phyloP scores from a whole-genome alignment of 2,329 filamentous ascomycete species.

The Alternaria incomplexa region DNA sequence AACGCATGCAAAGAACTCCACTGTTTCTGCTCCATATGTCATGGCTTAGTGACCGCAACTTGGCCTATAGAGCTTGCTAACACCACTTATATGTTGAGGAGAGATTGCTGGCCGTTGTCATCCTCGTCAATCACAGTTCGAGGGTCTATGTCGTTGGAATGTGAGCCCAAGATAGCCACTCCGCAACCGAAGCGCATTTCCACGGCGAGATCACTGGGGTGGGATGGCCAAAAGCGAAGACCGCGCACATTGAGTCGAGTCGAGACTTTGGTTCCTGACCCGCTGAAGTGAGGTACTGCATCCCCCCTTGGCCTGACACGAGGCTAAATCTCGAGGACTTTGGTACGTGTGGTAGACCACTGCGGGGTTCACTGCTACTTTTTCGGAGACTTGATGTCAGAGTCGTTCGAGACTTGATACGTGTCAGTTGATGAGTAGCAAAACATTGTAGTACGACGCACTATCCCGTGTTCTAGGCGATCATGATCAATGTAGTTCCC shows the following conservation, averaged over 20 bases:
- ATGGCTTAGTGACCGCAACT: neutral
- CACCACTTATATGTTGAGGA: neutral
- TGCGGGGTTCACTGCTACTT: neutral
- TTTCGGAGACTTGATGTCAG: neutral
- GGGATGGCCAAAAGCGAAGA: neutral
- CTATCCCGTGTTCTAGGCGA: neutral
- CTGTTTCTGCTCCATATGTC: neutral
- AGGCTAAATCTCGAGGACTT: neutral
- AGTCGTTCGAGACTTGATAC: neutral
- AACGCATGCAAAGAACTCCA: neutral
- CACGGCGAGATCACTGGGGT: no score
- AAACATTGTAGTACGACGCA: no score
- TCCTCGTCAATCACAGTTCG: neutral
- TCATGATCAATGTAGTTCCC: neutral
- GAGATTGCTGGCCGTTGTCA: neutral
- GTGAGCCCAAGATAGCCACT: neutral
- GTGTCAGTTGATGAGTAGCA: neutral
- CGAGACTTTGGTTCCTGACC: neutral
- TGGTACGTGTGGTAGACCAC: neutral
- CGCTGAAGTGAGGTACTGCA: no score
- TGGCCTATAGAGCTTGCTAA: no score
- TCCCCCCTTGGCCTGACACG: neutral
- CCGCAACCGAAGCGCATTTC: neutral
- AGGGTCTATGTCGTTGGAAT: no score
- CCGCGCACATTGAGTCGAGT: neutral